Percentiles rank a stretch among this genome's conserved stretches.
Conservation (phyloP, 1,284 basidiomycete genomes). For the Cutaneotrichosporon sp. region DNA sequence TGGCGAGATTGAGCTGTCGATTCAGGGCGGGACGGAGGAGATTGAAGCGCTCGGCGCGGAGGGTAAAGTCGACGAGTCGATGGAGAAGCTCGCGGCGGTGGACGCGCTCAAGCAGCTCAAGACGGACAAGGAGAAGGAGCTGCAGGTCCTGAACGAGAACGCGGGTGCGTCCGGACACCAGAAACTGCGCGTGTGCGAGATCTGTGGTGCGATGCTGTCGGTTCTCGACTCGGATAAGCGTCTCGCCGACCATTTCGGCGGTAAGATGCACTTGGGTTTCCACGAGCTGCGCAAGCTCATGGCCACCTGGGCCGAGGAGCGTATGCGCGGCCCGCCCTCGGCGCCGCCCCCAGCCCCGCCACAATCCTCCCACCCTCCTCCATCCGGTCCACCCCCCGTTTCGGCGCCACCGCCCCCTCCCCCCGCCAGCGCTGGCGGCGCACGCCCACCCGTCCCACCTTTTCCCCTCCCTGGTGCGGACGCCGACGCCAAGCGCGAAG, state of each 20-base stretch:
- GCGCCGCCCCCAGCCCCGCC: slow-evolving; percentile 4
- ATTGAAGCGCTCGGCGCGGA: slow-evolving; percentile 94
- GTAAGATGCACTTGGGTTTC: slow-evolving; percentile 99
- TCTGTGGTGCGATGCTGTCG: slow-evolving; percentile 96
- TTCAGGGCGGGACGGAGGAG: slow-evolving; percentile 96
- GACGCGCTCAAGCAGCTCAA: slow-evolving; percentile 97
- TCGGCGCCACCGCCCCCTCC: slow-evolving; percentile 15
- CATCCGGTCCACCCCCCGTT: slow-evolving; percentile 10
- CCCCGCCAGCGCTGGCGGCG: neutral
- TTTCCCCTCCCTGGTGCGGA: slow-evolving; percentile 36
- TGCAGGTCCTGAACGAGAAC: slow-evolving; percentile 94
- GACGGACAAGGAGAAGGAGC: slow-evolving; percentile 91
- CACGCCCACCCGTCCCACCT: slow-evolving; percentile 18
- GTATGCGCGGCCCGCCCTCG: slow-evolving; percentile 60
- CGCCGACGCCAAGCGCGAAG: slow-evolving; percentile 46
- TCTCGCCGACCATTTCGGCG: slow-evolving; percentile 98
- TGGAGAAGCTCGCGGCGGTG: slow-evolving; percentile 93
- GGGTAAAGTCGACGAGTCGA: slow-evolving; percentile 96
- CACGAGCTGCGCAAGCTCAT: slow-evolving; percentile 95
- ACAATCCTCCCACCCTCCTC: slow-evolving; percentile 15
- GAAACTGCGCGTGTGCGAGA: slow-evolving; percentile 97
- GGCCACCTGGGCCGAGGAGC: slow-evolving; percentile 75
- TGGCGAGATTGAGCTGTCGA: slow-evolving; percentile 96
- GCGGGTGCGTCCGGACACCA: slow-evolving; percentile 98
- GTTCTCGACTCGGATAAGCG: slow-evolving; percentile 97